Percentiles rank a stretch among this genome's conserved stretches.
phyloP scores from a whole-genome alignment of 225 moss, liverwort and hornwort species.

The Rhytidiadelphus loreus region DNA sequence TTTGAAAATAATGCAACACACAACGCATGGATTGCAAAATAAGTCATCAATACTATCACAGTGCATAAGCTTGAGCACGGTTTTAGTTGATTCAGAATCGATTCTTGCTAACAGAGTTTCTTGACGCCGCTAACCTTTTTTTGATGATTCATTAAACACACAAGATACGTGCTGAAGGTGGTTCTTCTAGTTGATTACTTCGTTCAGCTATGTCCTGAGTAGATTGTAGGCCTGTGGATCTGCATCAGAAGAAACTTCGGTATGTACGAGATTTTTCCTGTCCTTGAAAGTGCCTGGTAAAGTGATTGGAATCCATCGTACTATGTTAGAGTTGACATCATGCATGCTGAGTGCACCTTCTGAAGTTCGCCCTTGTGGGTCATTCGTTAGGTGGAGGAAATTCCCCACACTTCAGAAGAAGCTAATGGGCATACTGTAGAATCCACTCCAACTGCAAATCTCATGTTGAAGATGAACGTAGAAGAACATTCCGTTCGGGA shows the following conservation, averaged over 20 bases:
- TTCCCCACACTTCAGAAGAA: constrained; percentile 24
- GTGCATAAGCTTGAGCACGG: too few species aligned
- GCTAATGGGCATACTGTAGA: constrained; percentile 15
- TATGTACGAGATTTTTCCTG: not conserved
- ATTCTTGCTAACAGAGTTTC: too few species aligned
- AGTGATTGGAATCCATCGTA: not conserved
- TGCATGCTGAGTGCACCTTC: not conserved
- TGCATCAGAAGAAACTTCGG: not conserved
- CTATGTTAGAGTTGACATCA: not conserved
- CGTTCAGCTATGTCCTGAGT: too few species aligned
- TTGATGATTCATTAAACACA: too few species aligned
- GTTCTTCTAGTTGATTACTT: too few species aligned
- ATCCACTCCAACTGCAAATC: constrained; percentile 1
- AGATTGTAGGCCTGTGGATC: too few species aligned
- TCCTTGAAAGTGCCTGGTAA: not conserved
- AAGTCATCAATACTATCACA: too few species aligned
- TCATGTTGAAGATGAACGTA: constrained; percentile 3
- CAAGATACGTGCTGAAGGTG: too few species aligned
- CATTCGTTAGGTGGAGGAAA: constrained; percentile 21
- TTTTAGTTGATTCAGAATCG: too few species aligned
- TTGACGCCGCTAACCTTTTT: too few species aligned
- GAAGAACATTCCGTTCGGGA: constrained; percentile 17
- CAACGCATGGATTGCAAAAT: too few species aligned
- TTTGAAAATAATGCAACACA: too few species aligned
- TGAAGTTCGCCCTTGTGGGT: constrained; percentile 10